These are phyloP conservation scores for Ziziphus jujuba DNA, from an alignment of 306 rosid genomes.

Conservation along the genomic window DNA sequence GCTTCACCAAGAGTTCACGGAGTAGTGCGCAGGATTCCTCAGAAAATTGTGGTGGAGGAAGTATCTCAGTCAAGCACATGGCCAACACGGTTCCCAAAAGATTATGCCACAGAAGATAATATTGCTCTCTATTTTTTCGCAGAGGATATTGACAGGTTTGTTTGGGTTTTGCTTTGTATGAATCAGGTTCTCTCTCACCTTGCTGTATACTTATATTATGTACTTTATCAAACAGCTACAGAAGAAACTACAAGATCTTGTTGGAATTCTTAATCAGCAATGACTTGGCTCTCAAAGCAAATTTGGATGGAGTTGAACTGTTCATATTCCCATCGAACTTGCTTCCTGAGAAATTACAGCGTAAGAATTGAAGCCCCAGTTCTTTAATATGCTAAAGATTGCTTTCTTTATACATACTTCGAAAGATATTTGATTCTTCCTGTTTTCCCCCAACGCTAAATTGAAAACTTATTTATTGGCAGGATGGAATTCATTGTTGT, in stretches of 20 bases:
- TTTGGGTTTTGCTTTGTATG: conserved; percentile 1
- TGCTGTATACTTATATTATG: neutral
- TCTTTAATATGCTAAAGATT: neutral
- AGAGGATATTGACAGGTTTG: conserved; percentile 35
- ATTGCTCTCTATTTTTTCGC: conserved; percentile 41
- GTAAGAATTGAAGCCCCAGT: neutral
- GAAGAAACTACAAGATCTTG: conserved; percentile 24
- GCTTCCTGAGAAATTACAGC: conserved; percentile 24
- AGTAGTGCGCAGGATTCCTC: conserved; percentile 28
- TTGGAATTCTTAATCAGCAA: conserved; percentile 28
- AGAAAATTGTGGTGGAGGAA: conserved; percentile 33
- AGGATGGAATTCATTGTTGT: conserved; percentile 18
- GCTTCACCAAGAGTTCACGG: conserved; percentile 28
- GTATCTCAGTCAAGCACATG: conserved; percentile 38
- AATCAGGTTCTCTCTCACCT: conserved; percentile 1
- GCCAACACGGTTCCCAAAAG: conserved; percentile 32
- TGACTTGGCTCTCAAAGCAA: conserved; percentile 45
- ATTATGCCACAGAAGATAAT: conserved; percentile 25
- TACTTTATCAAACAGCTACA: conserved; percentile 23
- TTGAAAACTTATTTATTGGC: neutral
- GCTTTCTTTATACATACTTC: neutral
- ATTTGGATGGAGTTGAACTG: conserved; percentile 35
- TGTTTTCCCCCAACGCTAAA: neutral
- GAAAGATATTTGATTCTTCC: neutral
- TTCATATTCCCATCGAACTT: conserved; percentile 37